Evolutionary conservation across 345 rosid genomes (phyloP).

Genomic region (Brassica juncea): DNA sequence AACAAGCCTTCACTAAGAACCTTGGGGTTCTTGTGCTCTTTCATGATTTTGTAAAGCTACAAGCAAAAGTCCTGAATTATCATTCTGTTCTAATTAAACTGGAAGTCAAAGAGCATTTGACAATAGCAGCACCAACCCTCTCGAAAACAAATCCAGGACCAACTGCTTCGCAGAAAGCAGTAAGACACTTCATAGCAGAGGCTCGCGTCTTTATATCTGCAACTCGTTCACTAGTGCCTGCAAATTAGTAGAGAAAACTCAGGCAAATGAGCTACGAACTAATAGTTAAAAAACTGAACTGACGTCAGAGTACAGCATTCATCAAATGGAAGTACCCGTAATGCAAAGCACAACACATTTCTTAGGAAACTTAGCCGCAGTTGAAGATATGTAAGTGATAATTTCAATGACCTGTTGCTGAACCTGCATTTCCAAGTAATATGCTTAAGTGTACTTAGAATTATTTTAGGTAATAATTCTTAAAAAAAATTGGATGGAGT

Average conservation of each 20-base stretch:
- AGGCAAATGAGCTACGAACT: conserved; percentile 4
- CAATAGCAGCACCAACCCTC: conserved; percentile 54
- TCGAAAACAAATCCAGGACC: conserved; percentile 98
- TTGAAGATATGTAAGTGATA: conserved; percentile 67
- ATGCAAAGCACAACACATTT: conserved; percentile 96
- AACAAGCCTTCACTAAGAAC: conserved; percentile 94
- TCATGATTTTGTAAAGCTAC: conserved; percentile 90
- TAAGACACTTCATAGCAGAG: conserved; percentile 93
- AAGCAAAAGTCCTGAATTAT: conserved; percentile 28
- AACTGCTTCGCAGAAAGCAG: conserved; percentile 87
- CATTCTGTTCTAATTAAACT: conserved; percentile 24
- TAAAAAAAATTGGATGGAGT: conserved; percentile 10
- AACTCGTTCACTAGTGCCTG: conserved; percentile 91
- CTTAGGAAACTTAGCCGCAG: conserved; percentile 80
- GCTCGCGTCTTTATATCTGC: conserved; percentile 98
- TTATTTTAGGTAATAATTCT: not conserved
- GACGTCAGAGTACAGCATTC: conserved; percentile 4
- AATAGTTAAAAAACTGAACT: not conserved
- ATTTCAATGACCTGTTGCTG: conserved; percentile 97
- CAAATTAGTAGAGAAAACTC: conserved; percentile 26
- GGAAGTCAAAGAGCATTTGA: conserved; percentile 1
- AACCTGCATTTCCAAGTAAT: conserved; percentile 62
- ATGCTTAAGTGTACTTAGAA: conserved; percentile 9
- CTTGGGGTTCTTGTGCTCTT: conserved; percentile 99
- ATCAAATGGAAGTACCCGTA: conserved; percentile 49